Conservation (phyloP, 148 eudicot species). For the Mesembryanthemum crystallinum region DNA sequence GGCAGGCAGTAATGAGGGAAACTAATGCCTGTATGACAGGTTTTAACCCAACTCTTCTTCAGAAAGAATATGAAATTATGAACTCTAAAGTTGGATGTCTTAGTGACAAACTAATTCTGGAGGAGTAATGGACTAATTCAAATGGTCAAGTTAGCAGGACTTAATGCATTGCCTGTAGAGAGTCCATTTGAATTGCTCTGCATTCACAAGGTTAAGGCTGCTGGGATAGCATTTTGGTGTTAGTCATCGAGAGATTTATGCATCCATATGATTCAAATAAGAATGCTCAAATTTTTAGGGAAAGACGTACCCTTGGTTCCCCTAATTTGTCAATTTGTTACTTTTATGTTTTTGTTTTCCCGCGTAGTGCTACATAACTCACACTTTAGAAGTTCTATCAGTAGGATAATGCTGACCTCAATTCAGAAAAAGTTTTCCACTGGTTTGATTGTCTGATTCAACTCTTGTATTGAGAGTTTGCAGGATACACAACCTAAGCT, state of each 20-base stretch:
- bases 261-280: not conserved
- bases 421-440: not conserved
- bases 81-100: not conserved
- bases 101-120: no score
- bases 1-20: no score
- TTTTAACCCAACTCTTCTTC: not conserved
- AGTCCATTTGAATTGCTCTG: not conserved
- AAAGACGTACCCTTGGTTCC: not conserved
- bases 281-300: not conserved
- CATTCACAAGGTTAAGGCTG: not conserved
- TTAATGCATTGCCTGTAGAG: not conserved
- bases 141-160: not conserved
- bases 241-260: not conserved
- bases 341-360: not conserved
- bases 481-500: constrained; percentile 51
- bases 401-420: not conserved
- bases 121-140: no score
- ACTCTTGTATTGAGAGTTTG: constrained; percentile 12
- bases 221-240: not conserved
- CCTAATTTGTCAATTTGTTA: not conserved
- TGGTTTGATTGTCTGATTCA: not conserved
- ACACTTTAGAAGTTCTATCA: not conserved
- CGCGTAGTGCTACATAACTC: no score
- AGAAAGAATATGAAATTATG: not conserved
- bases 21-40: constrained; percentile 5